These are phyloP conservation scores for Fraxinus greggii DNA, from an alignment of 305 asterid genomes.

Conservation along the genomic window DNA sequence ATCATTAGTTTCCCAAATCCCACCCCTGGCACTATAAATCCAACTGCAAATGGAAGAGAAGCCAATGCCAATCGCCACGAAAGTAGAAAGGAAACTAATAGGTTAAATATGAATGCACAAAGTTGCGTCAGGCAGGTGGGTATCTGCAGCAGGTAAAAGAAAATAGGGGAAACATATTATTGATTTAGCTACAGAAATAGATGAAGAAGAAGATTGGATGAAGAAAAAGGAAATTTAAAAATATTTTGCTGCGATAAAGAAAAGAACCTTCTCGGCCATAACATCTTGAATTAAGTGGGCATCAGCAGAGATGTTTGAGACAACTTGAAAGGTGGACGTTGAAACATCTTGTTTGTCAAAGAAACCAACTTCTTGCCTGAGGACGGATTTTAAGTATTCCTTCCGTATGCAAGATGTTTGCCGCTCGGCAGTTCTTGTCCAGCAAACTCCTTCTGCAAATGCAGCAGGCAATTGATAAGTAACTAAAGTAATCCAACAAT, in stretches of 20 bases:
- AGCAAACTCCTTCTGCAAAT: slow-evolving; percentile 53
- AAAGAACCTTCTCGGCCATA: slow-evolving; percentile 49
- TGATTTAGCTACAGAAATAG: neutral
- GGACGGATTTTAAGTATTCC: slow-evolving; percentile 51
- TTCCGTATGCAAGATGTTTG: slow-evolving; percentile 54
- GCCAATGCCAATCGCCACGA: slow-evolving; percentile 57
- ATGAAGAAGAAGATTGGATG: neutral
- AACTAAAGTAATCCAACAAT: neutral
- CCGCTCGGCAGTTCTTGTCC: slow-evolving; percentile 74
- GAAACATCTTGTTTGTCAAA: slow-evolving; percentile 46
- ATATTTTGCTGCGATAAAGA: neutral
- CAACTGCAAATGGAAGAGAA: slow-evolving; percentile 46
- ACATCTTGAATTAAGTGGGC: slow-evolving; percentile 58
- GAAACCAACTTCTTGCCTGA: slow-evolving; percentile 58
- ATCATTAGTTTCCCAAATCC: slow-evolving; percentile 48
- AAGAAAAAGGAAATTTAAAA: neutral
- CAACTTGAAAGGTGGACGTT: slow-evolving; percentile 47
- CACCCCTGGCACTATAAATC: slow-evolving; percentile 43
- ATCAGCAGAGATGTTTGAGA: slow-evolving; percentile 51
- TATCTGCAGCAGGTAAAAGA: slow-evolving; percentile 41
- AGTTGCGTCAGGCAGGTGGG: slow-evolving; percentile 50
- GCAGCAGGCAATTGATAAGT: neutral
- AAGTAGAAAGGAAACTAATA: slow-evolving; percentile 46
- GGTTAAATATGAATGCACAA: slow-evolving; percentile 32
- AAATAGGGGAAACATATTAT: neutral